Percentiles rank a stretch among this genome's conserved stretches.
These are phyloP conservation scores for Saussurea involucrata DNA, from an alignment of 129 eudicot genomes.

Conservation along the genomic window DNA sequence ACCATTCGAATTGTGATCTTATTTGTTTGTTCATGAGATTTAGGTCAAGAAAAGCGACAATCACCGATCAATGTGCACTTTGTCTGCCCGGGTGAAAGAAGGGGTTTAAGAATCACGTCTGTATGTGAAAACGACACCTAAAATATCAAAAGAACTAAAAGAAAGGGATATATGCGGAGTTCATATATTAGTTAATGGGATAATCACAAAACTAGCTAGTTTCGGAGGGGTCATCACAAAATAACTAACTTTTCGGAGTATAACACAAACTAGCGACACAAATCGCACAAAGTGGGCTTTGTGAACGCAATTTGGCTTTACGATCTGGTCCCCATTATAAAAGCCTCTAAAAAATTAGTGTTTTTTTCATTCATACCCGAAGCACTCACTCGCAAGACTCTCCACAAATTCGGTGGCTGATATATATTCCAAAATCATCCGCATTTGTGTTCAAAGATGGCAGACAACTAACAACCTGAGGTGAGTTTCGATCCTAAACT, in stretches of 20 bases:
- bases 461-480: background rate
- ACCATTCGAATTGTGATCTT: background rate
- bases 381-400: background rate
- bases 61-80: slow-evolving; percentile 10
- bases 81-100: background rate
- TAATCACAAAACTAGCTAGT: background rate
- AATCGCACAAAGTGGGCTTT: background rate
- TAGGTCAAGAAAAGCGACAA: slow-evolving; percentile 18
- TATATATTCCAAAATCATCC: background rate
- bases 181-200: background rate
- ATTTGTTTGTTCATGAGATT: background rate
- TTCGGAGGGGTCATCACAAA: background rate
- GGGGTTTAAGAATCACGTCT: slow-evolving; percentile 9
- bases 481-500: background rate
- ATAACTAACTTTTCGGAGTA: background rate
- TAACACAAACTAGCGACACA: background rate
- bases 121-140: background rate
- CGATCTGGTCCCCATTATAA: background rate
- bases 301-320: background rate
- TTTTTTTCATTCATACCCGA: background rate
- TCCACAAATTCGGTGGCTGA: background rate
- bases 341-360: background rate
- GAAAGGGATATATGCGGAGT: background rate
- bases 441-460: background rate
- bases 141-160: background rate